Evolutionary conservation across 106 monocot genomes (phyloP).

Genomic region (Agapanthus africanus): DNA sequence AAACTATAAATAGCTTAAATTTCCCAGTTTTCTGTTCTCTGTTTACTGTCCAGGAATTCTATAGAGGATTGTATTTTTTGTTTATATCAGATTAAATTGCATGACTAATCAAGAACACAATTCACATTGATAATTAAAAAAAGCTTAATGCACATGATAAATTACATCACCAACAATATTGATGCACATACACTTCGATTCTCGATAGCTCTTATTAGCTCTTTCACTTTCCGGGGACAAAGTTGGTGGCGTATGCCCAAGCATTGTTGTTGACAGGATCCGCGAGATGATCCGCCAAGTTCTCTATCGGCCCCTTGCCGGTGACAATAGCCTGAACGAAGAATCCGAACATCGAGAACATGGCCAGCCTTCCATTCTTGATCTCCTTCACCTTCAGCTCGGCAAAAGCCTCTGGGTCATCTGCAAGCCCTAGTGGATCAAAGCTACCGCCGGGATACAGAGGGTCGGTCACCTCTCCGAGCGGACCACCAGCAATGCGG

Average conservation of each 20-base stretch:
- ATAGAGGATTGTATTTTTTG: too few relatives aligned
- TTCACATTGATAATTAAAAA: too few relatives aligned
- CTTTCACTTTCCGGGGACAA: constrained; percentile 28
- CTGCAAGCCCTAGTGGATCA: constrained; percentile 42
- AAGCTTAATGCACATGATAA: too few relatives aligned
- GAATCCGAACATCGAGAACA: constrained; percentile 62
- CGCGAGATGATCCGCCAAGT: constrained; percentile 25
- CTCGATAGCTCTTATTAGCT: too few relatives aligned
- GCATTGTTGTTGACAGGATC: constrained; percentile 34
- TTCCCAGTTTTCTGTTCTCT: too few relatives aligned
- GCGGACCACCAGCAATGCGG: constrained; percentile 34
- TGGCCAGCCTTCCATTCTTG: constrained; percentile 51
- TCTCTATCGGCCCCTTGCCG: constrained; percentile 25
- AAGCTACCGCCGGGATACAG: constrained; percentile 56
- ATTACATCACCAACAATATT: too few relatives aligned
- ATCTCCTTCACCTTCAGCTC: constrained; percentile 67
- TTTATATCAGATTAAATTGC: too few relatives aligned
- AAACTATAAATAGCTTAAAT: too few relatives aligned
- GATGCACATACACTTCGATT: too few relatives aligned
- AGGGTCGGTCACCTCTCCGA: constrained; percentile 38
- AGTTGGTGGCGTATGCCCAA: constrained; percentile 31
- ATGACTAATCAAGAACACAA: too few relatives aligned
- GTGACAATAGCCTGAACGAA: constrained; percentile 32
- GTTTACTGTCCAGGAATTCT: too few relatives aligned
- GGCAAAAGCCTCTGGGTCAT: constrained; percentile 59